Conservation (phyloP, 805 yeast genomes). For the Barnettozyma vustinii region DNA sequence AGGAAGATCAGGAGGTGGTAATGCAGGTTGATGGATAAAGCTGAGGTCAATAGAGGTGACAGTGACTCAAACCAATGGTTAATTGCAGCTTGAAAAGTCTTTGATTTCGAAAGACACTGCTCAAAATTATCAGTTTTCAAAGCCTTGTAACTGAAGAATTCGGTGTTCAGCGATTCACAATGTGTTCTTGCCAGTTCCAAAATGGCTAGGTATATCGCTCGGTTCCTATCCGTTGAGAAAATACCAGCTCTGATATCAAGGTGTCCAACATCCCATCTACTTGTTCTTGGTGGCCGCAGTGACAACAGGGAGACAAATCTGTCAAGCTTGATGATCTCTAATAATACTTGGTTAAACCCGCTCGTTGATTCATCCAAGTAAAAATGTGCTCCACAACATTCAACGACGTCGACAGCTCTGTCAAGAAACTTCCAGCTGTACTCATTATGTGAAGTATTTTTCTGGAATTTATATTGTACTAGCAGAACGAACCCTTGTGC, state of each 20-base stretch:
- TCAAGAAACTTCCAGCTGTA: constrained; percentile 22
- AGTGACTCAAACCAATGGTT: constrained; percentile 4
- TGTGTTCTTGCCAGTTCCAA: not conserved
- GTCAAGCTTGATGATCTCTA: constrained; percentile 25
- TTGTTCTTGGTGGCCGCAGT: constrained; percentile 22
- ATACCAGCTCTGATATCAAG: constrained; percentile 10
- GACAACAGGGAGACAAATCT: constrained; percentile 25
- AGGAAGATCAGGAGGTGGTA: constrained; percentile 6
- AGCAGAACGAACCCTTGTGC: constrained; percentile 36
- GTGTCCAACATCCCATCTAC: constrained; percentile 23
- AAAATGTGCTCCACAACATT: constrained; percentile 7
- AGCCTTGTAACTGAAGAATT: constrained; percentile 1
- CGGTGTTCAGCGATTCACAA: not conserved
- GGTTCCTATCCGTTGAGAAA: constrained; percentile 17
- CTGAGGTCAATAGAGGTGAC: not conserved
- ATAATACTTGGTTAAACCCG: constrained; percentile 15
- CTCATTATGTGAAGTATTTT: constrained; percentile 5
- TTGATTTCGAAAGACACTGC: not conserved
- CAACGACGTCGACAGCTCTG: constrained; percentile 20
- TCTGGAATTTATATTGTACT: constrained; percentile 20
- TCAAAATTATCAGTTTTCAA: not conserved
- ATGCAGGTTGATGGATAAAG: constrained; percentile 7
- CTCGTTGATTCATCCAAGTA: not conserved
- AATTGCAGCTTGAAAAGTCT: not conserved
- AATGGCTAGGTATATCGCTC: constrained; percentile 12